Conservation (phyloP, 768 basidiomycete species). For the Hypholoma fasciculare region DNA sequence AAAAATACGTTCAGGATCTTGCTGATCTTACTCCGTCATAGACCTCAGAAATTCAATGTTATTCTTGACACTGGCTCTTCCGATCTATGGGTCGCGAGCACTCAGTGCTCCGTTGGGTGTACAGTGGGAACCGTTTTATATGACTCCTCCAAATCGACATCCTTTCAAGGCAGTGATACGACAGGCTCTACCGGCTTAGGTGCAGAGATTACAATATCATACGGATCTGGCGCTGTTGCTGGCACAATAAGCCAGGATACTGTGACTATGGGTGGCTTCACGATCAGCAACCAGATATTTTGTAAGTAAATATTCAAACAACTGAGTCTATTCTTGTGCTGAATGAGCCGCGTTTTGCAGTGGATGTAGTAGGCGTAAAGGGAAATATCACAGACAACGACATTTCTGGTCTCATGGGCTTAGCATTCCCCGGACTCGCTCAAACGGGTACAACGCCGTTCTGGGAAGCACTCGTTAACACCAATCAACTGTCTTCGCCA, state of each 20-base stretch:
- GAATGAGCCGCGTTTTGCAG: constrained; percentile 28
- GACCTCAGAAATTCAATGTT: constrained; percentile 68
- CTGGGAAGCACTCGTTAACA: constrained; percentile 54
- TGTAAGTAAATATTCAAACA: constrained; percentile 31
- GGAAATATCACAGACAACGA: constrained; percentile 41
- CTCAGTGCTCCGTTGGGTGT: constrained; percentile 45
- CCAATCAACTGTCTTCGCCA: constrained; percentile 41
- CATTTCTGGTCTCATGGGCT: constrained; percentile 72
- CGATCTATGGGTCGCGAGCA: constrained; percentile 83
- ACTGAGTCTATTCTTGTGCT: not conserved
- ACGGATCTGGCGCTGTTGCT: constrained; percentile 69
- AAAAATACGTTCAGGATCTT: not conserved
- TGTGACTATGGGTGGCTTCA: constrained; percentile 66
- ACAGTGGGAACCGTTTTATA: constrained; percentile 37
- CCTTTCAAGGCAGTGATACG: constrained; percentile 8
- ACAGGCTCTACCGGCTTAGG: not conserved
- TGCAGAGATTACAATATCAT: constrained; percentile 31
- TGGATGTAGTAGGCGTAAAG: constrained; percentile 55
- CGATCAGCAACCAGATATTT: constrained; percentile 53
- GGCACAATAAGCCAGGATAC: constrained; percentile 60
- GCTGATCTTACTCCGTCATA: constrained; percentile 18
- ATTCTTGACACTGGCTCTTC: constrained; percentile 90
- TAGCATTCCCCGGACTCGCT: constrained; percentile 64
- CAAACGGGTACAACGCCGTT: constrained; percentile 56
- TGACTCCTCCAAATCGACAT: constrained; percentile 27